Conservation (phyloP, 345 rosid genomes). For the Acer negundo region DNA sequence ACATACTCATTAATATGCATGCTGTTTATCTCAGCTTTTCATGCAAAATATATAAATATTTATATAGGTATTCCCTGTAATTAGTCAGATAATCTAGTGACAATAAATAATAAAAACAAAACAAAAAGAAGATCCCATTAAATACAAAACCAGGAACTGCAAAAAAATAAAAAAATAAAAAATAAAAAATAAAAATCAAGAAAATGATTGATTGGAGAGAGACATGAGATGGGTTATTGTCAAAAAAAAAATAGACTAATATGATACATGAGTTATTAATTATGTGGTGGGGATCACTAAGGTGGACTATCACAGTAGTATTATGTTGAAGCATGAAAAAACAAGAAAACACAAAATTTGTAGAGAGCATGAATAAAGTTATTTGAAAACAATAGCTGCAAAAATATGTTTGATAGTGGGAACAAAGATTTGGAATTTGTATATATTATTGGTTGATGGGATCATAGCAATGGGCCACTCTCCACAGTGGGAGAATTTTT, state of each 20-base stretch:
- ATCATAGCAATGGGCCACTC: constrained; percentile 31
- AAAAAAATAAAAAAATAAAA: neutral
- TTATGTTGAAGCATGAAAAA: constrained; percentile 4
- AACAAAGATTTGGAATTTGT: constrained; percentile 22
- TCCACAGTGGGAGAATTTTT: constrained; percentile 31
- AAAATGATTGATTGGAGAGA: constrained; percentile 38
- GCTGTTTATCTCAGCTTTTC: constrained; percentile 2
- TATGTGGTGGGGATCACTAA: constrained; percentile 31
- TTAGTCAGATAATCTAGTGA: neutral
- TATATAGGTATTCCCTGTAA: neutral
- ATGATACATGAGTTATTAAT: neutral
- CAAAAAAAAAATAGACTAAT: constrained; percentile 8
- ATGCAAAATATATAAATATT: neutral
- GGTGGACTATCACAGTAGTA: constrained; percentile 23
- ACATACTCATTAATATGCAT: neutral
- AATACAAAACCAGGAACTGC: neutral
- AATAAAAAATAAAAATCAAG: too few species aligned
- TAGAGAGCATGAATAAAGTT: constrained; percentile 6
- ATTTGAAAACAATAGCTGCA: constrained; percentile 27
- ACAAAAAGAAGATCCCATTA: neutral
- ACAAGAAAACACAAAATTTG: constrained; percentile 15
- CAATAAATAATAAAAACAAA: neutral
- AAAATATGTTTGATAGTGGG: constrained; percentile 20
- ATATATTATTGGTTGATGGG: constrained; percentile 15
- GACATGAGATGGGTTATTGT: constrained; percentile 18